Conservation (phyloP, 306 rosid genomes). For the Sphenostylis stenocarpa region DNA sequence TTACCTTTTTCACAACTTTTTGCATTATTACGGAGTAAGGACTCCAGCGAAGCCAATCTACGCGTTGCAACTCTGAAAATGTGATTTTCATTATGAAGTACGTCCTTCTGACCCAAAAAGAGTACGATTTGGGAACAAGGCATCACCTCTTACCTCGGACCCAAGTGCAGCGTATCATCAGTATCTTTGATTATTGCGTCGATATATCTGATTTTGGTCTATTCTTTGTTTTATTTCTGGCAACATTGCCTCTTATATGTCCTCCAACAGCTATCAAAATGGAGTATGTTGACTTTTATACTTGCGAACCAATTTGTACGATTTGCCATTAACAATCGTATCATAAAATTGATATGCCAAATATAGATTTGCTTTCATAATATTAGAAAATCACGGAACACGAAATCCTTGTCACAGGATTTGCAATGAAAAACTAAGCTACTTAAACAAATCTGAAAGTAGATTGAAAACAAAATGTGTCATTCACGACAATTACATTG, state of each 20-base stretch:
- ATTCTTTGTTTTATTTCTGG: not conserved
- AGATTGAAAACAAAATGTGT: not conserved
- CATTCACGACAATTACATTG: slow-evolving; percentile 8
- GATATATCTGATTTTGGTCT: not conserved
- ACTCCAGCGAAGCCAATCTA: not conserved
- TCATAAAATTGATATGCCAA: not conserved
- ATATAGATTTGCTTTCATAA: not conserved
- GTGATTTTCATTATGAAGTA: slow-evolving; percentile 29
- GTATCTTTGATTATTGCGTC: not conserved
- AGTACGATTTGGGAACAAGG: not conserved
- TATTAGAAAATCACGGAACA: not conserved
- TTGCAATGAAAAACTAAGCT: not conserved
- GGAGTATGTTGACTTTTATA: not conserved
- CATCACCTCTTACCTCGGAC: not conserved
- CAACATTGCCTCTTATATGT: not conserved
- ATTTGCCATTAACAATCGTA: not conserved
- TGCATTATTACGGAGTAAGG: not conserved
- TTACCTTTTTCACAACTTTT: not conserved
- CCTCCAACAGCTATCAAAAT: not conserved
- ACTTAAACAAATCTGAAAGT: not conserved
- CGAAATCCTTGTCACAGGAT: not conserved
- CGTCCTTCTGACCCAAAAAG: not conserved
- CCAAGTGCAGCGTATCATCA: not conserved
- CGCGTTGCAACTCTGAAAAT: not conserved
- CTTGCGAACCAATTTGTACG: not conserved